Base-by-base conservation (phyloP, 1,284 basidiomycete species). In the Ganoderma multipileum region DNA sequence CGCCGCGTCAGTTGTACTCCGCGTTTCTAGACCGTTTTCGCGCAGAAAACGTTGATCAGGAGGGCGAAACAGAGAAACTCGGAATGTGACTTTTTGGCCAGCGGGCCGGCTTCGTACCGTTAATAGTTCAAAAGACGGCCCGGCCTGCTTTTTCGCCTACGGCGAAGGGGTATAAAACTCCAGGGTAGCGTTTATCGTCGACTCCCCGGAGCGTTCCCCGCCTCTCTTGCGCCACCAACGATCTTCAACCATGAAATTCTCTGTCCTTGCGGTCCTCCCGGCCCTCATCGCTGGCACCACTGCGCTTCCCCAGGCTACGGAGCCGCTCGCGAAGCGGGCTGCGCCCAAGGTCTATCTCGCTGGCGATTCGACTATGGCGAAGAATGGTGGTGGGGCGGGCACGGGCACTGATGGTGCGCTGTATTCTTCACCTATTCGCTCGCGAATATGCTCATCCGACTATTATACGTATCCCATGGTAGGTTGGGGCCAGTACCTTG, bases 401-500 rank as follows among this genome's bases (percentile, higher is more conserved):
- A 70, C 63, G 9, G 64, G 66, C 8, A 70, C 69, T n/a, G 69
- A 64, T 16, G 69, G 69, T 67, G 12, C 9, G 66, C n/a, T n/a
- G n/a, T n/a, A n/a, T n/a, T n/a, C n/a, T n/a, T n/a, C n/a, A n/a
- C 38, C 18, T 1, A 14, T n/a, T 30, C 23, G 12, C 9, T 33
- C 14, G 41, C 36, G 2, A 12, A 28, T 7, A 12, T 38, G 44
- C 38, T 33, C 12, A 14, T 30, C 39, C n/a, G 11, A 60, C 23
- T 14, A 41, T 11, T 30, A 7, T 26, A 4, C 23, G 16, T 39
- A 23, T 38, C n/a, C 18, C n/a, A 42, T 9, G 12, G 11, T 12
- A 70, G 84, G 84, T 2, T 87, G 85, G 85, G 85, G 82, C 9
- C 81, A 83, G 70, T 83, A 82, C 68, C 73, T 85, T 14, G 79